phyloP scores from a whole-genome alignment of 306 rosid genomes.

The Lupinus albus region DNA sequence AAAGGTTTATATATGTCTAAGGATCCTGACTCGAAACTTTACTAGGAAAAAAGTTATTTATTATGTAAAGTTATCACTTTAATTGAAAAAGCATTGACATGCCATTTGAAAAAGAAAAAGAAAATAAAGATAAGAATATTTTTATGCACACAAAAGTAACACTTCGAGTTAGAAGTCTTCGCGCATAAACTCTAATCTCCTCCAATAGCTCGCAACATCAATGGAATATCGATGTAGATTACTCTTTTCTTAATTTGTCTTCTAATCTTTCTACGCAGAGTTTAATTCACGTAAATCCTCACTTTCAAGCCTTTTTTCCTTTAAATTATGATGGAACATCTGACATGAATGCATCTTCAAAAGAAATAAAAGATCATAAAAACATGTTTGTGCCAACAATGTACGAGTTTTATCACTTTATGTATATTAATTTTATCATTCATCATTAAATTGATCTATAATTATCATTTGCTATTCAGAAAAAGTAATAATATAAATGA shows the following conservation, averaged over 20 bases:
- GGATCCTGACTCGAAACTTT: conserved; percentile 35
- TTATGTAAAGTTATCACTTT: conserved; percentile 11
- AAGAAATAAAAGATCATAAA: conserved; percentile 34
- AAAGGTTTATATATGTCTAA: neutral
- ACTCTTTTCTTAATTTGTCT: neutral
- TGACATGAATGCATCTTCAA: conserved; percentile 33
- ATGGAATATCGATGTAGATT: conserved; percentile 52
- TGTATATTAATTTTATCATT: no score
- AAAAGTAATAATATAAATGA: no score
- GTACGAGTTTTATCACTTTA: no score
- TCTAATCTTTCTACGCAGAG: conserved; percentile 24
- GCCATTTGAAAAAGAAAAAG: conserved; percentile 30
- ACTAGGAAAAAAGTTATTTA: conserved; percentile 12
- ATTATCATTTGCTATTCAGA: no score
- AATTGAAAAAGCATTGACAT: conserved; percentile 12
- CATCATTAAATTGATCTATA: no score
- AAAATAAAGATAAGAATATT: conserved; percentile 28
- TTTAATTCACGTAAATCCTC: conserved; percentile 18
- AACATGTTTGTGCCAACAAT: no score
- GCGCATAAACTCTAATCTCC: conserved; percentile 27
- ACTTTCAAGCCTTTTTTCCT: conserved; percentile 38
- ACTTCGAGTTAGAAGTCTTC: conserved; percentile 28
- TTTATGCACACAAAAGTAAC: conserved; percentile 30
- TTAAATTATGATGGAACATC: conserved; percentile 36
- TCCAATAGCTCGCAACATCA: conserved; percentile 35